Conservation (phyloP, 148 eudicot species). For the Vaccinium vitisidaea region DNA sequence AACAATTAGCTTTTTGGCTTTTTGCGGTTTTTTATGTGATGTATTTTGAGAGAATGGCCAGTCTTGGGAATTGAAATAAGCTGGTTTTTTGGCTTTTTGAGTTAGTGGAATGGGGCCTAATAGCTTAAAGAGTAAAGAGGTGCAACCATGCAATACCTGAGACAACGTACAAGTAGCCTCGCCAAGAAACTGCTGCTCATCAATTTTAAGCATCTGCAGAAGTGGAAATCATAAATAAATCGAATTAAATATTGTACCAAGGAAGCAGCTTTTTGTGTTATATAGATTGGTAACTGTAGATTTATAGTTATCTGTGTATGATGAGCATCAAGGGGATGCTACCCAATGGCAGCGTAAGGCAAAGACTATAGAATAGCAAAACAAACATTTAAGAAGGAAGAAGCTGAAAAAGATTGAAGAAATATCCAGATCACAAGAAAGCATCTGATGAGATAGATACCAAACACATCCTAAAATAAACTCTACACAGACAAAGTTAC, state of each 20-base stretch:
- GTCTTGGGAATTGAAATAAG: too few relatives aligned
- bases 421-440: not conserved
- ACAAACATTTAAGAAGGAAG: not conserved
- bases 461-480: not conserved
- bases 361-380: not conserved
- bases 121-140: not conserved
- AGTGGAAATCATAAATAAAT: constrained; percentile 8
- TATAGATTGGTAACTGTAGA: not conserved
- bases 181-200: constrained; percentile 94
- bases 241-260: not conserved
- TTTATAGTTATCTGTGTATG: too few relatives aligned
- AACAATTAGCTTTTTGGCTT: not conserved
- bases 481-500: not conserved
- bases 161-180: constrained; percentile 87
- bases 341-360: not conserved
- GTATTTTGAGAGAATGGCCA: too few relatives aligned
- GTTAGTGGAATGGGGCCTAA: not conserved
- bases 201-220: constrained; percentile 79
- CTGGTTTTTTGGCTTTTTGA: too few relatives aligned
- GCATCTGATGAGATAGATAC: not conserved
- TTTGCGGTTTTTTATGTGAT: too few relatives aligned
- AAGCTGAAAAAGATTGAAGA: not conserved
- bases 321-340: not conserved
- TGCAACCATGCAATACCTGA: constrained; percentile 48
- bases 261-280: not conserved